phyloP scores from a whole-genome alignment of 2,329 filamentous ascomycete species.

The Sporothrix luriei region DNA sequence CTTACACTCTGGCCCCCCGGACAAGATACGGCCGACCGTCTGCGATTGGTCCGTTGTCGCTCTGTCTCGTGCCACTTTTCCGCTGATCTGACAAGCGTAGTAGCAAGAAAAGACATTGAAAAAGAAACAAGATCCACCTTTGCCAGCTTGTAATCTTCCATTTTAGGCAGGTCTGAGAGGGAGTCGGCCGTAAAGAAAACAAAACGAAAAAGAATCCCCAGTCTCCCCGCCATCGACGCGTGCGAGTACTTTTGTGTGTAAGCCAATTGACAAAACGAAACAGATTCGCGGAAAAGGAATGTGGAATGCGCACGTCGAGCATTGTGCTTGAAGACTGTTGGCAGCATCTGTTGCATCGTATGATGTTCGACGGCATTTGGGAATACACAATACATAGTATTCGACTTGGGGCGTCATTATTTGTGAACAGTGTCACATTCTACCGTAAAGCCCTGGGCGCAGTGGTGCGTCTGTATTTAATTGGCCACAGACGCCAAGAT shows the following conservation, averaged over 20 bases:
- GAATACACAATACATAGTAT: neutral
- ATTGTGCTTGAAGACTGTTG: too few relatives aligned
- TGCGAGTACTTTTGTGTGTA: too few relatives aligned
- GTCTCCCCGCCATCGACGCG: too few relatives aligned
- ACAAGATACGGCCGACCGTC: too few relatives aligned
- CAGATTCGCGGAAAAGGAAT: too few relatives aligned
- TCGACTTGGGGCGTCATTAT: neutral
- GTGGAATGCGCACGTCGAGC: too few relatives aligned
- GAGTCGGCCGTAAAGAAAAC: neutral
- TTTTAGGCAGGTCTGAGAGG: slow-evolving; percentile 8
- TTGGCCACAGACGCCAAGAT: neutral
- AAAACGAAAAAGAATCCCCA: neutral
- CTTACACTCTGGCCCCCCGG: too few relatives aligned
- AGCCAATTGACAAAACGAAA: too few relatives aligned
- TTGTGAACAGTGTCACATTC: neutral
- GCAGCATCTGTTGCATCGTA: too few relatives aligned
- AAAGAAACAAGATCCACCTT: slow-evolving; percentile 1
- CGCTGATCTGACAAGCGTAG: too few relatives aligned
- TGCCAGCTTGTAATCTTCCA: neutral
- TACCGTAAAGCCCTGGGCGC: too few relatives aligned
- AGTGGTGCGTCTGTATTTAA: too few relatives aligned
- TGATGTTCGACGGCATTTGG: neutral
- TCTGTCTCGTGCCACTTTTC: slow-evolving; percentile 1
- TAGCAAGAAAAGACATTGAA: neutral
- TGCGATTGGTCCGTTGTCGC: neutral